These are phyloP conservation scores for Rachicladosporium sp. DNA, from an alignment of 2,329 filamentous ascomycete genomes.

Conservation along the genomic window DNA sequence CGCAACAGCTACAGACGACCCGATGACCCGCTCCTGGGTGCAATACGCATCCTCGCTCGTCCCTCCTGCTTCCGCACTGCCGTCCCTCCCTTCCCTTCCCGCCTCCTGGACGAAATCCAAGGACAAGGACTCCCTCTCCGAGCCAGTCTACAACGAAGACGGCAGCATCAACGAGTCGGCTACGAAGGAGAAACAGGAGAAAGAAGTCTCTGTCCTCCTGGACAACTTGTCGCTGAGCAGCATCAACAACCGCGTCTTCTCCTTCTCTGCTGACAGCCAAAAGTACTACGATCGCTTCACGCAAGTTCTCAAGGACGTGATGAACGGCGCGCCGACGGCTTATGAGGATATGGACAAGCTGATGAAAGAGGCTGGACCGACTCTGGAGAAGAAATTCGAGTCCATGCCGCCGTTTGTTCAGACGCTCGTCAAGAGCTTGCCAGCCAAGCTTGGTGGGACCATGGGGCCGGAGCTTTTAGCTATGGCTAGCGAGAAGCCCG, in stretches of 20 bases:
- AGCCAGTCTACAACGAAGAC: slow-evolving; percentile 25
- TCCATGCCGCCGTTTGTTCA: slow-evolving; percentile 66
- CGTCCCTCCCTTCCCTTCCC: slow-evolving; percentile 5
- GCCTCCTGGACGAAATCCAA: slow-evolving; percentile 13
- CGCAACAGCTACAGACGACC: background rate
- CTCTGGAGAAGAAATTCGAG: slow-evolving; percentile 52
- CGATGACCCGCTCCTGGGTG: slow-evolving; percentile 15
- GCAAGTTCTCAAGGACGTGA: slow-evolving; percentile 77
- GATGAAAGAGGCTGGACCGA: slow-evolving; percentile 49
- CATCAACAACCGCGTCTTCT: slow-evolving; percentile 75
- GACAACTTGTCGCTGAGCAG: slow-evolving; percentile 74
- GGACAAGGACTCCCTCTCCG: slow-evolving; percentile 20
- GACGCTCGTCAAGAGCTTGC: slow-evolving; percentile 74
- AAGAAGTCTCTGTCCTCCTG: slow-evolving; percentile 67
- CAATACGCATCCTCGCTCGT: slow-evolving; percentile 20
- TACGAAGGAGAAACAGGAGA: slow-evolving; percentile 43
- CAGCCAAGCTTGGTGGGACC: slow-evolving; percentile 63
- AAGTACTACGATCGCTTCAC: slow-evolving; percentile 76
- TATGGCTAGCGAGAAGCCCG: slow-evolving; percentile 58
- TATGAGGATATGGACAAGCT: slow-evolving; percentile 75
- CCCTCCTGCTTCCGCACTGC: slow-evolving; percentile 10
- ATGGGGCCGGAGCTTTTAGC: slow-evolving; percentile 75
- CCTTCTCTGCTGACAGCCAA: slow-evolving; percentile 70
- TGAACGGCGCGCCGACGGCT: slow-evolving; percentile 85
- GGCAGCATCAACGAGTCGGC: slow-evolving; percentile 26